These are phyloP conservation scores for Suillus brevipes DNA, from an alignment of 768 basidiomycete species.

Conservation along the genomic window DNA sequence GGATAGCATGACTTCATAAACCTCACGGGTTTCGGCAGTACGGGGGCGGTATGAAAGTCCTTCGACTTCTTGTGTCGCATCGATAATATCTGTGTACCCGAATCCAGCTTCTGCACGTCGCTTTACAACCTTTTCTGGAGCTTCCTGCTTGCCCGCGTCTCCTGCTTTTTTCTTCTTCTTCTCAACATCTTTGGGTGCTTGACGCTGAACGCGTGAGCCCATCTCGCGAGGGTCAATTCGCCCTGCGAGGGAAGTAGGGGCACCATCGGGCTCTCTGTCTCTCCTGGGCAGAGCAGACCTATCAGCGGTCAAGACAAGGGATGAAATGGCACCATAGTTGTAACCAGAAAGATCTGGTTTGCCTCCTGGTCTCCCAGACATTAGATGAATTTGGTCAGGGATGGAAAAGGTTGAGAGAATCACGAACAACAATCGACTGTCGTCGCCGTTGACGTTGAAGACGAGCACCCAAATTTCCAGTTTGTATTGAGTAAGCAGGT, in stretches of 20 bases:
- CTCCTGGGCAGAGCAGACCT: slow-evolving; percentile 76
- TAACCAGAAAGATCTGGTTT: slow-evolving; percentile 87
- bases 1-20: slow-evolving; percentile 89
- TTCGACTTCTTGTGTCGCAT: slow-evolving; percentile 91
- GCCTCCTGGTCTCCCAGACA: slow-evolving; percentile 42
- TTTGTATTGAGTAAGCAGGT: background rate
- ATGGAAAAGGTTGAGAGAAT: background rate
- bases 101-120: slow-evolving; percentile 65
- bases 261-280: slow-evolving; percentile 96
- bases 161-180: slow-evolving; percentile 91
- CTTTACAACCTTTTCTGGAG: slow-evolving; percentile 58
- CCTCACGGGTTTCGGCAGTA: slow-evolving; percentile 91
- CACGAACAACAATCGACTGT: slow-evolving; percentile 6
- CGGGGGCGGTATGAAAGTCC: slow-evolving; percentile 91
- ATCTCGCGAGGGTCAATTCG: slow-evolving; percentile 88
- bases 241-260: slow-evolving; percentile 89
- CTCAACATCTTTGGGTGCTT: slow-evolving; percentile 83
- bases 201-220: slow-evolving; percentile 86
- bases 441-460: slow-evolving; percentile 4
- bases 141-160: slow-evolving; percentile 50
- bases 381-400: slow-evolving; percentile 15
- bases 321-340: slow-evolving; percentile 96
- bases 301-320: slow-evolving; percentile 92
- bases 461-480: slow-evolving; percentile 6
- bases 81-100: slow-evolving; percentile 89